phyloP scores from a whole-genome alignment of 2,329 filamentous ascomycete species.

The Penicillium janthinellum region DNA sequence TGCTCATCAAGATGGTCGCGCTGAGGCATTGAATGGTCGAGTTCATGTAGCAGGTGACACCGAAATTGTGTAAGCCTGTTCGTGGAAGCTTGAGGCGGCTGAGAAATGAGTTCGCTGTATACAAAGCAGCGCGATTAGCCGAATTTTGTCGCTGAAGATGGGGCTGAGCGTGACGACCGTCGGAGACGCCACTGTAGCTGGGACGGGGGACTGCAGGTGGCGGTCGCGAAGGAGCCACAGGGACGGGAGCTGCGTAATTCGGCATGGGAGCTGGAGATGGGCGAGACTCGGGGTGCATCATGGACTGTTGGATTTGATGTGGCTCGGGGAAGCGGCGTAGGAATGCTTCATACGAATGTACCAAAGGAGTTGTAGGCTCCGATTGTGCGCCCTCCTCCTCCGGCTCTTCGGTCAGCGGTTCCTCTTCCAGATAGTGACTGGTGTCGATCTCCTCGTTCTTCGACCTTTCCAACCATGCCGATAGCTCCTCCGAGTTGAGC shows the following conservation, averaged over 20 bases:
- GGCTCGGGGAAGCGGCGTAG: conserved; percentile 77
- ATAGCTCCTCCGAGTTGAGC: conserved; percentile 78
- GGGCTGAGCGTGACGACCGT: conserved; percentile 54
- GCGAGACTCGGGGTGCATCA: conserved; percentile 49
- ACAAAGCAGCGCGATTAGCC: conserved; percentile 47
- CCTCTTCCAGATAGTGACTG: conserved; percentile 42
- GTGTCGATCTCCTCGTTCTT: conserved; percentile 63
- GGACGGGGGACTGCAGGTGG: conserved; percentile 66
- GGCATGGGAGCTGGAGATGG: conserved; percentile 34
- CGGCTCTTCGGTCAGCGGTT: conserved; percentile 42
- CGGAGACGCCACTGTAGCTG: conserved; percentile 80
- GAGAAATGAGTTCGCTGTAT: conserved; percentile 45
- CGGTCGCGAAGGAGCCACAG: conserved; percentile 64
- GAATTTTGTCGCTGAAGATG: conserved; percentile 49
- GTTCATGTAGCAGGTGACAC: conserved; percentile 89
- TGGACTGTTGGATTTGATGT: conserved; percentile 60
- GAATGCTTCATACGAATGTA: conserved; percentile 80
- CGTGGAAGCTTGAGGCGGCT: conserved; percentile 56
- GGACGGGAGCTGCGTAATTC: conserved; percentile 50
- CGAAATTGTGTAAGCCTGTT: conserved; percentile 78
- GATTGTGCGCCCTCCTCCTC: conserved; percentile 48
- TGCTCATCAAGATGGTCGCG: conserved; percentile 65
- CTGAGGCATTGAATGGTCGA: conserved; percentile 83
- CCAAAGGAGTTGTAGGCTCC: conserved; percentile 55
- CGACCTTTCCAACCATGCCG: conserved; percentile 76